phyloP scores from a whole-genome alignment of 2,329 filamentous ascomycete genomes.

The Colletotrichum scovillei region DNA sequence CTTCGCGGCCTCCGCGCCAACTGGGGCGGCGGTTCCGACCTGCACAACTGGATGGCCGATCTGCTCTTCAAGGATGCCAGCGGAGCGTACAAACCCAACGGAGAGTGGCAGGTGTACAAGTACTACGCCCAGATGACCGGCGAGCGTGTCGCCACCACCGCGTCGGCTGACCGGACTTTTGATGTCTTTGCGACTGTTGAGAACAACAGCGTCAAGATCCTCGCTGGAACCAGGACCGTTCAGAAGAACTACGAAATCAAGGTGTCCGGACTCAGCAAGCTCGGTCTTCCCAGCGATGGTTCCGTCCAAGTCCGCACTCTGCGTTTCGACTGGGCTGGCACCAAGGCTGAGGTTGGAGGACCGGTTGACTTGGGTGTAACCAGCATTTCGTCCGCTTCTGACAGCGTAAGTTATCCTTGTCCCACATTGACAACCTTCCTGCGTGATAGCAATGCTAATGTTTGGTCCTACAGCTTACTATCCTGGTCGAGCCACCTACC shows the following conservation, averaged over 20 bases:
- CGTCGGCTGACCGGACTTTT: neutral
- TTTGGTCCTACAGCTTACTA: neutral
- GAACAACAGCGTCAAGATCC: conserved; percentile 1
- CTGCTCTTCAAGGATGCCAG: conserved; percentile 38
- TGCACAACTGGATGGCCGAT: conserved; percentile 57
- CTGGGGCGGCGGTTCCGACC: conserved; percentile 51
- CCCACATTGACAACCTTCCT: too few species aligned
- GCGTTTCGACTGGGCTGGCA: neutral
- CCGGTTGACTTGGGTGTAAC: neutral
- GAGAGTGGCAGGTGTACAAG: conserved; percentile 30
- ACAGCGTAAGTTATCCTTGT: too few species aligned
- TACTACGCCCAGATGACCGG: conserved; percentile 25
- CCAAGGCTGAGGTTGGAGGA: neutral
- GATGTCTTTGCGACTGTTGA: conserved; percentile 18
- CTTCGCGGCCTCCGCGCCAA: conserved; percentile 56
- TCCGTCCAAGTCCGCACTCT: neutral
- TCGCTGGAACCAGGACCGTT: neutral
- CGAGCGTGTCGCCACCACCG: conserved; percentile 14
- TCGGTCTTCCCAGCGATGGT: neutral
- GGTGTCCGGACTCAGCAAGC: neutral
- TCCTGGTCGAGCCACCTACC: neutral
- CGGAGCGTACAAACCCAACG: conserved; percentile 8
- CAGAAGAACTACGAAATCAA: neutral
- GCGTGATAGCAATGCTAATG: neutral
- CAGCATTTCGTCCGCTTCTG: too few species aligned